phyloP scores from a whole-genome alignment of 139 green algal genomes.

The Chlamydomonas schloesseri region DNA sequence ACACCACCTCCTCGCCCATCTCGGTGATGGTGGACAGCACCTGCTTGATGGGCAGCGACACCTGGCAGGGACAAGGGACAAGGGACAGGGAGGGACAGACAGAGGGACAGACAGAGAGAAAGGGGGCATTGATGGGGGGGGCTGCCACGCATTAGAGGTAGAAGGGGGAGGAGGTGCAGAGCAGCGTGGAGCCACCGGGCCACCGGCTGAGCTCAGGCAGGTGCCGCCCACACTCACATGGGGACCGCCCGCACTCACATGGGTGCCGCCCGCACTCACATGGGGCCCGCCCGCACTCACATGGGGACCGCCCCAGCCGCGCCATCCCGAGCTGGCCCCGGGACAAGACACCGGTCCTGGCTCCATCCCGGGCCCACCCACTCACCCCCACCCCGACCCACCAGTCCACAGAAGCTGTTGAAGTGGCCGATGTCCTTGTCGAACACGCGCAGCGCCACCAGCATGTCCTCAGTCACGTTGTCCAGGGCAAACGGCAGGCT shows the following conservation, averaged over 20 bases:
- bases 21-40: background rate
- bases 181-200: too few relatives aligned
- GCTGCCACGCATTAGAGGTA: too few relatives aligned
- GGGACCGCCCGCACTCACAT: too few relatives aligned
- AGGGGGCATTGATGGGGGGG: background rate
- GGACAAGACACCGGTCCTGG: constrained; percentile 1
- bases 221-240: too few relatives aligned
- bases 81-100: too few relatives aligned
- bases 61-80: background rate
- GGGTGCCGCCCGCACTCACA: too few relatives aligned
- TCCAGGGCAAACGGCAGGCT: constrained; percentile 34
- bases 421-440: constrained; percentile 42
- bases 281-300: too few relatives aligned
- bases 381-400: background rate
- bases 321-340: too few relatives aligned
- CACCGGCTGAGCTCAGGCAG: too few relatives aligned
- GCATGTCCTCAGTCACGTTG: constrained; percentile 25
- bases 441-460: background rate
- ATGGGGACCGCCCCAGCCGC: too few relatives aligned
- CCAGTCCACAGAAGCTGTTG: constrained; percentile 9
- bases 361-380: too few relatives aligned
- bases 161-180: too few relatives aligned
- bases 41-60: constrained; percentile 12
- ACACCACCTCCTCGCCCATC: background rate
- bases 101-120: background rate